Conservation (phyloP, 1,139 yeast species). For the Diutina neorugosa region DNA sequence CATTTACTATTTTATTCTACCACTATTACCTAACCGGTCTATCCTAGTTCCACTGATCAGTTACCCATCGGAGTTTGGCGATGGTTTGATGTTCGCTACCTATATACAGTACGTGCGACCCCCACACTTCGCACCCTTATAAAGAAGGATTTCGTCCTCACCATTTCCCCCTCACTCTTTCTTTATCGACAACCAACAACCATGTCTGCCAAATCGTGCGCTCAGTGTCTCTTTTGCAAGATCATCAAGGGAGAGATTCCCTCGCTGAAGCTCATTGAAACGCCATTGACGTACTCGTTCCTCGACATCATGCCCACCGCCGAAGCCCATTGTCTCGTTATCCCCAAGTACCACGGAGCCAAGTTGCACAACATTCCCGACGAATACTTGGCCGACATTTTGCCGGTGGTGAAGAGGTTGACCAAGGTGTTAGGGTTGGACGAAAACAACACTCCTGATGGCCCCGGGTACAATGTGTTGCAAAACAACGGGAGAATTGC, state of each 20-base stretch:
- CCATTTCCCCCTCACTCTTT: not conserved
- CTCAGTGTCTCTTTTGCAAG: slow-evolving; percentile 80
- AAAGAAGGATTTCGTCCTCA: not conserved
- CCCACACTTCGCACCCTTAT: not conserved
- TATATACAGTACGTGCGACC: not conserved
- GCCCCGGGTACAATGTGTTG: slow-evolving; percentile 74
- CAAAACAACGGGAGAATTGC: slow-evolving; percentile 93
- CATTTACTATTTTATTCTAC: too few relatives aligned
- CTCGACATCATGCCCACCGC: slow-evolving; percentile 89
- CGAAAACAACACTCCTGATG: slow-evolving; percentile 43
- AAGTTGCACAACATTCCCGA: slow-evolving; percentile 87
- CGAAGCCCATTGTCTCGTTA: slow-evolving; percentile 75
- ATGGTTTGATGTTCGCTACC: too few relatives aligned
- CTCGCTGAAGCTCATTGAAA: slow-evolving; percentile 75
- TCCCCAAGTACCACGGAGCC: slow-evolving; percentile 89
- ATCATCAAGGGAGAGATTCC: slow-evolving; percentile 93
- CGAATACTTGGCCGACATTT: slow-evolving; percentile 70
- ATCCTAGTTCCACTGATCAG: too few relatives aligned
- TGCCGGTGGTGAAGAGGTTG: slow-evolving; percentile 80
- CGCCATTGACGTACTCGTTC: slow-evolving; percentile 68
- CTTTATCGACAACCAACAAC: not conserved
- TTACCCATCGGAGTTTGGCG: too few relatives aligned
- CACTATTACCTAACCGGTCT: too few relatives aligned
- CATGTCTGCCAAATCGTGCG: slow-evolving; percentile 12
- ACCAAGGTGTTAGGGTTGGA: slow-evolving; percentile 61